These are phyloP conservation scores for Sphagnurus paluster DNA, from an alignment of 1,284 basidiomycete species.

Conservation along the genomic window DNA sequence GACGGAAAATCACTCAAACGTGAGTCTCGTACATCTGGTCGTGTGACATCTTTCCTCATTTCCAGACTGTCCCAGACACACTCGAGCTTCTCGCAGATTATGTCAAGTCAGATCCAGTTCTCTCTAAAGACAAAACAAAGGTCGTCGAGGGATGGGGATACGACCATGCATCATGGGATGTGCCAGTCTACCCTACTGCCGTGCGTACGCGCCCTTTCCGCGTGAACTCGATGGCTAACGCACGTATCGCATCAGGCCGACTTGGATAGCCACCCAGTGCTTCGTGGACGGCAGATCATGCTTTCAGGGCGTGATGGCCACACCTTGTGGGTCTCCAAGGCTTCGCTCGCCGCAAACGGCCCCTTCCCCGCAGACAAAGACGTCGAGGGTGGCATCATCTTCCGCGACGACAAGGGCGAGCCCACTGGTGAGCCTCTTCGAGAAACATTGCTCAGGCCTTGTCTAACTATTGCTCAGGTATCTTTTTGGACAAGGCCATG, in stretches of 20 bases:
- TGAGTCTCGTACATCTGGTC: too few relatives aligned
- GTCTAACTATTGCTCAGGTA: conserved; percentile 36
- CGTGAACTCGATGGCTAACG: background rate
- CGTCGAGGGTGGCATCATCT: conserved; percentile 77
- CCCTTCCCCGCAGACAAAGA: conserved; percentile 47
- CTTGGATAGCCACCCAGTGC: conserved; percentile 57
- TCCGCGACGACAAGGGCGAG: conserved; percentile 59
- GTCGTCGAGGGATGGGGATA: conserved; percentile 90
- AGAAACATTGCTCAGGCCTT: background rate
- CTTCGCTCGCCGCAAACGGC: conserved; percentile 60
- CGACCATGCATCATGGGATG: conserved; percentile 83
- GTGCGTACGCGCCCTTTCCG: conserved; percentile 45
- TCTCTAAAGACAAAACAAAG: conserved; percentile 44
- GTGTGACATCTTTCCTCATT: too few relatives aligned
- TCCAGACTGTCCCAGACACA: conserved; percentile 59
- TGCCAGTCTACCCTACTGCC: conserved; percentile 71
- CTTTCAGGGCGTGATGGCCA: conserved; percentile 79
- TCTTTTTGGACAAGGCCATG: conserved; percentile 77
- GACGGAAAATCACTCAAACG: conserved; percentile 60
- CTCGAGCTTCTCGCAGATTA: conserved; percentile 62
- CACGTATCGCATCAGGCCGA: conserved; percentile 44
- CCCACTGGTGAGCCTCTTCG: conserved; percentile 59
- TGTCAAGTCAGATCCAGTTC: conserved; percentile 52
- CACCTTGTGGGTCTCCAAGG: conserved; percentile 78
- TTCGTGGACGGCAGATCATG: conserved; percentile 64